These are phyloP conservation scores for Marasmius fiardii DNA, from an alignment of 1,284 basidiomycete species.

Conservation along the genomic window DNA sequence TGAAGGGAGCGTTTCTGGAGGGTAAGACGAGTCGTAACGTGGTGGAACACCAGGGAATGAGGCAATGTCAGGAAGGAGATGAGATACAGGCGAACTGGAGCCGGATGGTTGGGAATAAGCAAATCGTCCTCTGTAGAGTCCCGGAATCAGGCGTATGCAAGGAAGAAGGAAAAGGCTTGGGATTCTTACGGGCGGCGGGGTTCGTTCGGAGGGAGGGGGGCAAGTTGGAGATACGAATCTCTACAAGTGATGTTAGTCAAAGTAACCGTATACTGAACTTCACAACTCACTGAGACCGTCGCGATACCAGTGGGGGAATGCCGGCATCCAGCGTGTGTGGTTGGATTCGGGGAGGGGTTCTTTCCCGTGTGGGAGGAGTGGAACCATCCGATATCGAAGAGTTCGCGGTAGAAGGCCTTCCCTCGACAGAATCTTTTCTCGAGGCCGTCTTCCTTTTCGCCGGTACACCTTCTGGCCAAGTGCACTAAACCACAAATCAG, in stretches of 20 bases:
- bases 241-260: constrained; percentile 15
- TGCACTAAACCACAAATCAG: constrained; percentile 48
- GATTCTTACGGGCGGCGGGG: constrained; percentile 46
- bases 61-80: constrained; percentile 57
- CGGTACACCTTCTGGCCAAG: constrained; percentile 75
- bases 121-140: constrained; percentile 26
- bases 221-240: constrained; percentile 25
- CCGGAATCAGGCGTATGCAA: constrained; percentile 6
- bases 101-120: constrained; percentile 36
- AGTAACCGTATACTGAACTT: constrained; percentile 10
- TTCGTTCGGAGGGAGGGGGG: constrained; percentile 35
- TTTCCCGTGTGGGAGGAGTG: constrained; percentile 62
- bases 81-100: constrained; percentile 39
- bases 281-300: constrained; percentile 48
- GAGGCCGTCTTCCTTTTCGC: constrained; percentile 51
- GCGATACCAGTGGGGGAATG: constrained; percentile 46
- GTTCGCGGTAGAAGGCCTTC: constrained; percentile 59
- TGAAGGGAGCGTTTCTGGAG: constrained; percentile 26
- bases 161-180: constrained; percentile 7
- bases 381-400: constrained; percentile 62
- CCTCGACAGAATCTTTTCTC: constrained; percentile 47
- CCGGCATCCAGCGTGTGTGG: constrained; percentile 47
- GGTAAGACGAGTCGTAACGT: constrained; percentile 48
- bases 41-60: constrained; percentile 38
- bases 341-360: constrained; percentile 52